A percentile compares a stretch with the other conserved stretches of the same genome.
Conservation (phyloP, 1,284 basidiomycete genomes). For the Tylopilus sp. region DNA sequence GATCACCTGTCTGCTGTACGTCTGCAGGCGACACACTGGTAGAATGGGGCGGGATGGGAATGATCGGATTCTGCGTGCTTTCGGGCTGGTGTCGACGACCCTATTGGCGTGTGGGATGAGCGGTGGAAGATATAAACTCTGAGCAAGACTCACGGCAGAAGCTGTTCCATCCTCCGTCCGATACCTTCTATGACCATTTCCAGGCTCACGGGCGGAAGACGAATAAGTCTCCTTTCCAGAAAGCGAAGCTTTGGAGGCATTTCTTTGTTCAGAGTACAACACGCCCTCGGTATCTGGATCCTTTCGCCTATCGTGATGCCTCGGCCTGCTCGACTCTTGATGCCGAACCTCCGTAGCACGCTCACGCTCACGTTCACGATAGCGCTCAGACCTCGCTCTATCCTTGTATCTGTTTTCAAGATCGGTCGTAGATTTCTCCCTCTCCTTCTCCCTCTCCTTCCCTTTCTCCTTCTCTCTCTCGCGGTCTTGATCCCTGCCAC, state of each 20-base stretch:
- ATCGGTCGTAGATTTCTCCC: constrained; percentile 21
- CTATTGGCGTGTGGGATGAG: constrained; percentile 20
- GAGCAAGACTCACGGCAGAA: constrained; percentile 23
- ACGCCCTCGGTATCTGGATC: constrained; percentile 31
- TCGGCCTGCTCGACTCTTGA: constrained; percentile 23
- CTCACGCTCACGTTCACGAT: constrained; percentile 34
- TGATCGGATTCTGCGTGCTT: constrained; percentile 29
- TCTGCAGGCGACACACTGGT: constrained; percentile 21
- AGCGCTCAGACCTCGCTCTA: constrained; percentile 24
- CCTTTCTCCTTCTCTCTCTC: constrained; percentile 23
- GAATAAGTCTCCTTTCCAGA: constrained; percentile 27
- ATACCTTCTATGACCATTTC: constrained; percentile 28
- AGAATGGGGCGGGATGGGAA: constrained; percentile 17
- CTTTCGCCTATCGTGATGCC: constrained; percentile 28
- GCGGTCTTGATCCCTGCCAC: constrained; percentile 25
- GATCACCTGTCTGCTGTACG: constrained; percentile 29
- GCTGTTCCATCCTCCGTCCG: constrained; percentile 31
- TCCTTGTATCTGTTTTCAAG: constrained; percentile 30
- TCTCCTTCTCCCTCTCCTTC: constrained; percentile 14
- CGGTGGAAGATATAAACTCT: constrained; percentile 17
- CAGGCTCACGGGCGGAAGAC: constrained; percentile 26
- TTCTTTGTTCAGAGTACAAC: constrained; percentile 28
- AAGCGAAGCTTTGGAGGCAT: constrained; percentile 28
- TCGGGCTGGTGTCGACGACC: constrained; percentile 31
- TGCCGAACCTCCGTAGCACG: constrained; percentile 23